Evolutionary conservation across 2,329 filamentous ascomycete species (phyloP).

Genomic region (Fonsecaea multimorphosa): DNA sequence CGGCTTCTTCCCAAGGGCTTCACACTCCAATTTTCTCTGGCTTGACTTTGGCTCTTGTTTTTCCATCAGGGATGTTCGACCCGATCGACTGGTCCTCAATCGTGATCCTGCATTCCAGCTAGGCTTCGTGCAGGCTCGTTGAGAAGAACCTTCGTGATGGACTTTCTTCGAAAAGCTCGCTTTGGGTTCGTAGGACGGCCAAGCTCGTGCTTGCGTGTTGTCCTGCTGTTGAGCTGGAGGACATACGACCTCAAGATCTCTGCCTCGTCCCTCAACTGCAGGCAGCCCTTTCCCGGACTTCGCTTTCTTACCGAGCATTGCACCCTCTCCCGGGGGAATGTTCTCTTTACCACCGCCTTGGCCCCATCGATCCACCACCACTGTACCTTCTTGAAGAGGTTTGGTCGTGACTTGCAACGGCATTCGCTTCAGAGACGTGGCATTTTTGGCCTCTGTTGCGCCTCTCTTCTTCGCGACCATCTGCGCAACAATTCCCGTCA

Average conservation of each 20-base stretch:
- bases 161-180: slow-evolving; percentile 11
- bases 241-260: background rate
- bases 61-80: slow-evolving; percentile 1
- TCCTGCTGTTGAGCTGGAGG: background rate
- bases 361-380: slow-evolving; percentile 56
- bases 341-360: slow-evolving; percentile 68
- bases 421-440: slow-evolving; percentile 42
- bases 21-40: background rate
- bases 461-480: slow-evolving; percentile 42
- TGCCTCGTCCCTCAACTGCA: background rate
- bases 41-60: slow-evolving; percentile 1
- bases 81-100: background rate
- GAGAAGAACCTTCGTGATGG: background rate
- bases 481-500: slow-evolving; percentile 45
- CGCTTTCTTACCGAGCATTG: slow-evolving; percentile 4
- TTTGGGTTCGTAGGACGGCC: background rate
- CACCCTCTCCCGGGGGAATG: slow-evolving; percentile 57
- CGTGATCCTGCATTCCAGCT: slow-evolving; percentile 24
- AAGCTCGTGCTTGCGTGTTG: background rate
- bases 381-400: slow-evolving; percentile 49
- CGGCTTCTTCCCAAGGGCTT: slow-evolving; percentile 12
- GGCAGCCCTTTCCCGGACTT: background rate
- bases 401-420: slow-evolving; percentile 56
- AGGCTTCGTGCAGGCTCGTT: slow-evolving; percentile 12
- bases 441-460: background rate